Conservation (phyloP, 257 asterid species). For the Gentiana straminea region DNA sequence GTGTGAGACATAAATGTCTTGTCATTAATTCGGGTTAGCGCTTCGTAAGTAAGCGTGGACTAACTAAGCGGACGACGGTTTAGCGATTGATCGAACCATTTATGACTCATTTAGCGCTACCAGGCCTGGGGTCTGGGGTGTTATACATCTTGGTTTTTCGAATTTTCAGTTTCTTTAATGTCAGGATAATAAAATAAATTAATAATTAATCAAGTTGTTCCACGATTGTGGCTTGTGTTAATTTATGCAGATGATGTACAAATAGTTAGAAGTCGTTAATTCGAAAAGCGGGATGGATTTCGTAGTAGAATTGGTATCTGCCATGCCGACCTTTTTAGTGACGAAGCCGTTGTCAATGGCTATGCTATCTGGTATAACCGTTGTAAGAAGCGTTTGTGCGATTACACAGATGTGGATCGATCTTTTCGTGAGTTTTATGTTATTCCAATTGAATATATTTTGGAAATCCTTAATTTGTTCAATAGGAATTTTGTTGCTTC, state of each 20-base stretch:
- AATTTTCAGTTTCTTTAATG: too few species aligned
- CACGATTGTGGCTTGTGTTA: not conserved
- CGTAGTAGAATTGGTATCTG: slow-evolving; percentile 17
- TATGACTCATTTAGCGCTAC: too few species aligned
- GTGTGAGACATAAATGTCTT: too few species aligned
- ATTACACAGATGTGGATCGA: slow-evolving; percentile 43
- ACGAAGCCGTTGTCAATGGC: slow-evolving; percentile 36
- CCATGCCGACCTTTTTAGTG: slow-evolving; percentile 16
- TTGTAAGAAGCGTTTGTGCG: slow-evolving; percentile 19
- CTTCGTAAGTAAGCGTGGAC: too few species aligned
- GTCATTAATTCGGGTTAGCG: too few species aligned
- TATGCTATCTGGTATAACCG: slow-evolving; percentile 27
- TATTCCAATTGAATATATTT: slow-evolving; percentile 26
- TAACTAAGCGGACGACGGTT: too few species aligned
- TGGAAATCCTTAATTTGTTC: slow-evolving; percentile 31
- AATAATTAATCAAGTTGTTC: too few species aligned
- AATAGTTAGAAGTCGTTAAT: not conserved
- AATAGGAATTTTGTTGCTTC: slow-evolving; percentile 37
- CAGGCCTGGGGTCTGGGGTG: too few species aligned
- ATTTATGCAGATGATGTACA: slow-evolving; percentile 13
- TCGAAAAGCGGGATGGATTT: slow-evolving; percentile 17
- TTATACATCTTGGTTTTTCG: too few species aligned
- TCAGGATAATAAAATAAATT: too few species aligned
- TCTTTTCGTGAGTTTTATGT: slow-evolving; percentile 31
- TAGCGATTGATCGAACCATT: too few species aligned